phyloP scores from a whole-genome alignment of 306 rosid species.

The Rubus parviflorus region DNA sequence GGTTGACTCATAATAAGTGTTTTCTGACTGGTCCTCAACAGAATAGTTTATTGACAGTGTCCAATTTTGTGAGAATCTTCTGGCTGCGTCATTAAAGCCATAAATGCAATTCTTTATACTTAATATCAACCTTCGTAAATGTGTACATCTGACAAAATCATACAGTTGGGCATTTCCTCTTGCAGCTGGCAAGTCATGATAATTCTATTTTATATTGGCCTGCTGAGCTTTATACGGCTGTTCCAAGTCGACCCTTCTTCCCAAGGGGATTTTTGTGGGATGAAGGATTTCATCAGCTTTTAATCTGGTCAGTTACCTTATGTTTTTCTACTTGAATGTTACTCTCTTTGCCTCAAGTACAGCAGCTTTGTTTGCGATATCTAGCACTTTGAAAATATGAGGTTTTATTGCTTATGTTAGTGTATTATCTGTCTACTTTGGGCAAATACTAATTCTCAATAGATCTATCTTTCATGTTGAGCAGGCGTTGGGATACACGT shows the following conservation, averaged over 20 bases:
- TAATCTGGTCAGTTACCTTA: slow-evolving; percentile 68
- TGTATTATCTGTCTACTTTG: neutral
- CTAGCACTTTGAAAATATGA: neutral
- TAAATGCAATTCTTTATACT: slow-evolving; percentile 13
- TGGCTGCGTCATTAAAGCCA: neutral
- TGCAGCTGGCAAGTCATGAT: slow-evolving; percentile 58
- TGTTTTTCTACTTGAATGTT: slow-evolving; percentile 6
- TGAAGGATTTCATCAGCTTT: slow-evolving; percentile 96
- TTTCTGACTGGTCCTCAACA: neutral
- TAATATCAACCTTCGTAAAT: slow-evolving; percentile 22
- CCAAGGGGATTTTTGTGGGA: slow-evolving; percentile 99
- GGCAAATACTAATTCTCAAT: neutral
- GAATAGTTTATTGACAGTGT: neutral
- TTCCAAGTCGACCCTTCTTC: slow-evolving; percentile 90
- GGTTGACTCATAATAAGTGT: neutral
- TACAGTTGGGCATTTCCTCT: slow-evolving; percentile 36
- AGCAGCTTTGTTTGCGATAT: neutral
- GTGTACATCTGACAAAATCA: slow-evolving; percentile 33
- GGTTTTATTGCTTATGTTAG: neutral
- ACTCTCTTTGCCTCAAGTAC: slow-evolving; percentile 14
- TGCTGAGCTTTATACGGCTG: slow-evolving; percentile 93
- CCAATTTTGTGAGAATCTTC: neutral
- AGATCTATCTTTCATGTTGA: slow-evolving; percentile 27
- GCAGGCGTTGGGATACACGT: slow-evolving; percentile 93
- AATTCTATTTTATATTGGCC: slow-evolving; percentile 77